Evolutionary conservation across 169 alveolate species (phyloP).

Genomic region (Amoebophrya sp.): DNA sequence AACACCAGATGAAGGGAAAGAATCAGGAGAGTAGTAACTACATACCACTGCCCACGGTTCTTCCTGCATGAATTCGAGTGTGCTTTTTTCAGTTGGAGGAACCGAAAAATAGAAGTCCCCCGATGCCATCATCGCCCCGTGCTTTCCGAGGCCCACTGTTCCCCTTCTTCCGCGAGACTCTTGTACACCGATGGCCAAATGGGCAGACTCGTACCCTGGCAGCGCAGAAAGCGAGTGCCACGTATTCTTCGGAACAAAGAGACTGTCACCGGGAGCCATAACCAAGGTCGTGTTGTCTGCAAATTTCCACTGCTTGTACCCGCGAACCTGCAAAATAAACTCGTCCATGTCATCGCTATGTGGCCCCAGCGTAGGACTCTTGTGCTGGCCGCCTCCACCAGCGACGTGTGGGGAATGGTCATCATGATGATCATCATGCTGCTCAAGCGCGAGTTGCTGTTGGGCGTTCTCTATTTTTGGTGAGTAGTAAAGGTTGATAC

Average conservation of each 20-base stretch:
- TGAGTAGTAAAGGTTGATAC: background rate
- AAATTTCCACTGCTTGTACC: background rate
- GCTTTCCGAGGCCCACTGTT: background rate
- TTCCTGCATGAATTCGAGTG: background rate
- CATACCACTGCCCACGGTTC: background rate
- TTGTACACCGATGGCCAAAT: background rate
- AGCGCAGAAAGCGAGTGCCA: background rate
- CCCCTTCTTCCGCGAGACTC: background rate
- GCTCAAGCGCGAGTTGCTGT: background rate
- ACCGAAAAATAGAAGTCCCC: no score
- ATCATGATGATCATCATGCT: background rate
- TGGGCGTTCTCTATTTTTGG: background rate
- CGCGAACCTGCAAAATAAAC: background rate
- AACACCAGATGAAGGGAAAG: no score
- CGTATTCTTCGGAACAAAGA: background rate
- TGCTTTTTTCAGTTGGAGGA: background rate
- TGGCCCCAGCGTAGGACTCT: background rate
- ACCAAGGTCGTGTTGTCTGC: background rate
- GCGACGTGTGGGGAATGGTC: background rate
- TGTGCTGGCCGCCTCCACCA: background rate
- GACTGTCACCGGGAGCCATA: background rate
- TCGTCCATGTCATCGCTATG: conserved; percentile 1
- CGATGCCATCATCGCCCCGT: background rate
- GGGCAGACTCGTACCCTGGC: background rate
- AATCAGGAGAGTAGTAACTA: no score